phyloP scores from a whole-genome alignment of 371 early-diverging fungal genomes.

The Mortierella sp. region DNA sequence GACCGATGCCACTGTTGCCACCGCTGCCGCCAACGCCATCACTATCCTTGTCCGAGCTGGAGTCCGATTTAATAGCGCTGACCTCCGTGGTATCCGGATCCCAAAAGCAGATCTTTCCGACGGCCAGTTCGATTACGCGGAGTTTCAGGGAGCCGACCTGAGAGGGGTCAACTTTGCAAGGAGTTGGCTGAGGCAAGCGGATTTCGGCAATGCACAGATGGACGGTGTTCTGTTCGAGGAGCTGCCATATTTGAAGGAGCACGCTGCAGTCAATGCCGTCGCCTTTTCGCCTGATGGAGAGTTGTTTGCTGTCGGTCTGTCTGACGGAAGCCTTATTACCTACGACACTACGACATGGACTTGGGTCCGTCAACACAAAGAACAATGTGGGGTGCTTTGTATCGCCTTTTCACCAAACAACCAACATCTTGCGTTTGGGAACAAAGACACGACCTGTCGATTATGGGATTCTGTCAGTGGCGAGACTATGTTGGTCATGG shows the following conservation, averaged over 20 bases:
- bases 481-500: background rate
- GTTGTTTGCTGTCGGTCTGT: background rate
- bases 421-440: background rate
- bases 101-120: background rate
- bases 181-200: background rate
- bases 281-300: conserved; percentile 1
- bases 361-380: too few species aligned
- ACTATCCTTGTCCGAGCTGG: conserved; percentile 14
- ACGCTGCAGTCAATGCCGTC: background rate
- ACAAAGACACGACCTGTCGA: too few species aligned
- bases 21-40: conserved; percentile 13
- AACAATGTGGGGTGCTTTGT: too few species aligned
- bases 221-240: background rate
- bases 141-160: conserved; percentile 9
- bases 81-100: background rate
- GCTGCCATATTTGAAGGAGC: background rate
- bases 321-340: background rate
- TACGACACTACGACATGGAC: conserved; percentile 8
- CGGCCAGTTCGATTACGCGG: background rate
- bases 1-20: background rate
- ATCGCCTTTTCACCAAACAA: background rate
- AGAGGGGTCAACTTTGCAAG: background rate
- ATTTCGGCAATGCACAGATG: conserved; percentile 1
- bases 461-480: background rate
- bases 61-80: background rate